A percentile compares a stretch with the other conserved stretches of the same genome.
phyloP scores from a whole-genome alignment of 768 basidiomycete genomes.

The Lentinus brumalis region DNA sequence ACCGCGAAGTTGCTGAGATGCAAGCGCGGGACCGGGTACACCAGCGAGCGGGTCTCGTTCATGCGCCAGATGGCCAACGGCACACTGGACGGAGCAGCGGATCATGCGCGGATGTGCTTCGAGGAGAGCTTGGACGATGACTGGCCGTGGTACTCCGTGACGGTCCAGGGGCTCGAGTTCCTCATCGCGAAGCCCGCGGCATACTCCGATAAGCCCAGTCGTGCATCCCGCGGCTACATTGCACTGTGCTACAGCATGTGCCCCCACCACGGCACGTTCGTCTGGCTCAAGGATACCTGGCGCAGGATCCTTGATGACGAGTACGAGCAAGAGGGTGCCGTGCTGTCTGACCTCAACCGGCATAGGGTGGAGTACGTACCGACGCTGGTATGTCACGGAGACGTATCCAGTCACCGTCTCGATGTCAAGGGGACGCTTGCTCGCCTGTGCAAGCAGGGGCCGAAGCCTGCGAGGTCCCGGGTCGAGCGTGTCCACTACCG shows the following conservation, averaged over 20 bases:
- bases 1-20: background rate
- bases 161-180: background rate
- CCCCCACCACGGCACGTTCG: background rate
- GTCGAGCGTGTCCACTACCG: constrained; percentile 2
- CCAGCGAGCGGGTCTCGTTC: background rate
- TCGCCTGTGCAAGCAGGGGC: background rate
- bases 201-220: background rate
- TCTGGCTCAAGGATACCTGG: constrained; percentile 9
- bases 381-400: constrained; percentile 5
- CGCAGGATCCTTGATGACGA: background rate
- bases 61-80: background rate
- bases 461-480: background rate
- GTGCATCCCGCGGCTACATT: background rate
- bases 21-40: background rate
- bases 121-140: background rate
- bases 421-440: background rate
- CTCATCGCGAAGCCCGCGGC: background rate
- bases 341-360: background rate
- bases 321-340: background rate
- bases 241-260: background rate
- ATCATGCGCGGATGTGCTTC: background rate
- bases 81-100: background rate
- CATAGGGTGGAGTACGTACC: constrained; percentile 1
- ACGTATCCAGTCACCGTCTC: background rate
- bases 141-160: background rate